Percentiles rank a stretch among this genome's conserved stretches.
Conservation (phyloP, 108 stramenopile species). For the Seminavis robusta region DNA sequence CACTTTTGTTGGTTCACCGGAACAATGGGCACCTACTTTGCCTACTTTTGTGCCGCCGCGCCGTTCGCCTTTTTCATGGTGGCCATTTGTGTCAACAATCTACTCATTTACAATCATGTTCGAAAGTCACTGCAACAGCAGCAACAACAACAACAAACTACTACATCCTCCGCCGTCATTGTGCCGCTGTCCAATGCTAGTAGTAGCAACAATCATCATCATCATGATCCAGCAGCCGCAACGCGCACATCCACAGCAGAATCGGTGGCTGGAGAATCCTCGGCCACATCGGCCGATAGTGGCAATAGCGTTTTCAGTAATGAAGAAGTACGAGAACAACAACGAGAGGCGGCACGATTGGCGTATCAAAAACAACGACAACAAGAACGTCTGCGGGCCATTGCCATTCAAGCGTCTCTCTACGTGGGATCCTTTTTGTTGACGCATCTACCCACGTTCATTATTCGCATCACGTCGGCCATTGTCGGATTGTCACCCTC, state of each 20-base stretch:
- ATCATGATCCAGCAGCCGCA: no score
- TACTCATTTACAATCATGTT: neutral
- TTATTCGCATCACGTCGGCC: neutral
- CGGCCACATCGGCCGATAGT: no score
- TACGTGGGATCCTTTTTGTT: neutral
- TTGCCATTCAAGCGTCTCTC: neutral
- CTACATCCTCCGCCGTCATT: neutral
- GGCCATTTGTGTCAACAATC: neutral
- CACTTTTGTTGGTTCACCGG: constrained; percentile 8
- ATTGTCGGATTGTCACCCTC: no score
- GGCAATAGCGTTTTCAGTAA: no score
- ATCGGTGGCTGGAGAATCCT: no score
- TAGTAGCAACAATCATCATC: no score
- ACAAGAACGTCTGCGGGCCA: neutral
- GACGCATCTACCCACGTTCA: neutral
- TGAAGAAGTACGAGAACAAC: no score
- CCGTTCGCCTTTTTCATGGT: neutral
- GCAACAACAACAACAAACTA: no score
- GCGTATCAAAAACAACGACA: no score
- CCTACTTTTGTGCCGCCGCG: neutral
- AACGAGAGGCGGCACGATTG: no score
- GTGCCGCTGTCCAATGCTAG: neutral
- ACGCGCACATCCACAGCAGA: no score
- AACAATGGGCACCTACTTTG: no score
- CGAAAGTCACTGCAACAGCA: neutral